Evolutionary conservation across 2,329 filamentous ascomycete species (phyloP).

Genomic region (Colletotrichum endophyticum): DNA sequence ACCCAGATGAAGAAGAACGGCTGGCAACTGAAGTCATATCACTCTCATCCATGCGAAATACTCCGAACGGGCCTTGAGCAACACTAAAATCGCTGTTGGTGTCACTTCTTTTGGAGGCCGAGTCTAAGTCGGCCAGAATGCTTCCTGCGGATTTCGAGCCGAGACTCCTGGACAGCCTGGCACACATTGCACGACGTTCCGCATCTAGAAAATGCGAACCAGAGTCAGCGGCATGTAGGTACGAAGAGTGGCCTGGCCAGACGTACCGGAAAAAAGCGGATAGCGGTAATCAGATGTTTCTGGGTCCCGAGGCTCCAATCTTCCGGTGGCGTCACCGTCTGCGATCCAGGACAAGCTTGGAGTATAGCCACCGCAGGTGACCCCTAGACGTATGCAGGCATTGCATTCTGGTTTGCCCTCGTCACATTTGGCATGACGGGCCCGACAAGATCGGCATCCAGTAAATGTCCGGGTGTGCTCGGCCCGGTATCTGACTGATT

Average conservation of each 20-base stretch:
- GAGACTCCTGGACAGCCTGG: neutral
- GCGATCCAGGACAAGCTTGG: neutral
- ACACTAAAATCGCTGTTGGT: neutral
- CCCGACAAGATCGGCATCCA: conserved; percentile 37
- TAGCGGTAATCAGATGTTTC: neutral
- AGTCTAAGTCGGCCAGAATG: neutral
- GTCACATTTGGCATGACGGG: conserved; percentile 49
- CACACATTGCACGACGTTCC: neutral
- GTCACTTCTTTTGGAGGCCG: neutral
- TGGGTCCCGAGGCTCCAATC: neutral
- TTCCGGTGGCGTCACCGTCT: neutral
- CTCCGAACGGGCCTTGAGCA: neutral
- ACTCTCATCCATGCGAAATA: neutral
- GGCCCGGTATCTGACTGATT: neutral
- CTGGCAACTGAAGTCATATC: neutral
- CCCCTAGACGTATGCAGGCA: conserved; percentile 36
- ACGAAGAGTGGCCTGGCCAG: neutral
- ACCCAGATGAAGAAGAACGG: neutral
- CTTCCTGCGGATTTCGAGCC: neutral
- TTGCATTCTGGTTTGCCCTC: conserved; percentile 43
- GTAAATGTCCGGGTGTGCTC: conserved; percentile 29
- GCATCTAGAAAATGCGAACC: neutral
- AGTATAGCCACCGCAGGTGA: conserved; percentile 42
- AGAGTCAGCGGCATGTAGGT: neutral
- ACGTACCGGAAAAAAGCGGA: neutral